Conservation (phyloP, 179 eudicot species). For the Silene vulgaris region DNA sequence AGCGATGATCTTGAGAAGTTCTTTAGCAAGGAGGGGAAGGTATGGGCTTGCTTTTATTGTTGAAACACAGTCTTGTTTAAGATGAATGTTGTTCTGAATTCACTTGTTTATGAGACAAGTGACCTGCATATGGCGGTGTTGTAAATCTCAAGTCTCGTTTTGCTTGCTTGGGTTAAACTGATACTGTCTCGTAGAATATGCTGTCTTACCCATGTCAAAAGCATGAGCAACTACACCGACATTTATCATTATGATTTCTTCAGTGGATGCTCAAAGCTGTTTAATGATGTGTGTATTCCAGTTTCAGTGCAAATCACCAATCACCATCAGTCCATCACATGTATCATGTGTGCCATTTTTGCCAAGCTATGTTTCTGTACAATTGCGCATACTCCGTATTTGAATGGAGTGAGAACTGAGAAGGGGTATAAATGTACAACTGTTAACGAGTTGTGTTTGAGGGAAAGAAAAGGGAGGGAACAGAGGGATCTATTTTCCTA, state of each 20-base stretch:
- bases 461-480: no score
- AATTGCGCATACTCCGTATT: not conserved
- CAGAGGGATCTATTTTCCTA: no score
- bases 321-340: not conserved
- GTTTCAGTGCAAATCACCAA: not conserved
- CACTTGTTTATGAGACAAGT: not conserved
- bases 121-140: not conserved
- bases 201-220: not conserved
- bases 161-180: not conserved
- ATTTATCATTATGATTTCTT: not conserved
- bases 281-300: not conserved
- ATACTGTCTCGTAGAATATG: not conserved
- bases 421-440: no score
- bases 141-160: not conserved
- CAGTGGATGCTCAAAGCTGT: not conserved
- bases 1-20: constrained; percentile 47
- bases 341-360: not conserved
- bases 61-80: not conserved
- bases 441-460: no score
- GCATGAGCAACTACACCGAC: no score
- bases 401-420: not conserved
- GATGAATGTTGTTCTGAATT: not conserved
- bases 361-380: not conserved
- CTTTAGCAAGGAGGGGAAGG: constrained; percentile 60
- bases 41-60: constrained; percentile 19